Evolutionary conservation across 2,329 filamentous ascomycete species (phyloP).

Genomic region (Diaporthe capsici): DNA sequence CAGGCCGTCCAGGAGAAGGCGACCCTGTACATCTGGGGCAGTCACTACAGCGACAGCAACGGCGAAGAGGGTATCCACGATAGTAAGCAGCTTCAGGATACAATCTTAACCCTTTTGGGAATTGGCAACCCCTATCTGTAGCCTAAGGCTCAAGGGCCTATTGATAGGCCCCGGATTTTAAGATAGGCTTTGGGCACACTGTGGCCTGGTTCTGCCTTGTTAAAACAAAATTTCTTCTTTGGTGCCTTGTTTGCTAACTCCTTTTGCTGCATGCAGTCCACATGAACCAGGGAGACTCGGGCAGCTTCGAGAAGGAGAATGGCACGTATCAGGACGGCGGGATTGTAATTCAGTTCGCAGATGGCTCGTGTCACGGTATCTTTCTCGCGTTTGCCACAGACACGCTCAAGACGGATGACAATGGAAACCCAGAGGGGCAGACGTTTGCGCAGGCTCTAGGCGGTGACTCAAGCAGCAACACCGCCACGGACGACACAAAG

Average conservation of each 20-base stretch:
- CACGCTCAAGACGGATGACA: conserved; percentile 52
- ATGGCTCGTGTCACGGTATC: conserved; percentile 55
- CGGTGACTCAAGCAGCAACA: conserved; percentile 16
- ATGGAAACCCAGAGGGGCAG: conserved; percentile 43
- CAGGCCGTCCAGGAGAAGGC: conserved; percentile 53
- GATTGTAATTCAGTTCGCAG: conserved; percentile 52
- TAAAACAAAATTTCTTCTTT: too few relatives aligned
- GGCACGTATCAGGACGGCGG: conserved; percentile 54
- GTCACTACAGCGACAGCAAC: conserved; percentile 48
- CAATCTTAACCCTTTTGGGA: too few relatives aligned
- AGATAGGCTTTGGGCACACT: too few relatives aligned
- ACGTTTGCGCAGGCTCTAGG: conserved; percentile 43
- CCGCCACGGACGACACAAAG: conserved; percentile 9
- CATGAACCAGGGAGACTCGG: conserved; percentile 49
- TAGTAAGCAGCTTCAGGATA: conserved; percentile 41
- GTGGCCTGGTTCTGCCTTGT: too few relatives aligned
- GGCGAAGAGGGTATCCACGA: conserved; percentile 58
- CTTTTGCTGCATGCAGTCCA: conserved; percentile 45
- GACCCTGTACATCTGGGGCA: conserved; percentile 55
- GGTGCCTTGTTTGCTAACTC: too few relatives aligned
- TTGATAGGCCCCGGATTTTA: too few relatives aligned
- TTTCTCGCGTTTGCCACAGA: conserved; percentile 57
- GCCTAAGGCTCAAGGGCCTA: too few relatives aligned
- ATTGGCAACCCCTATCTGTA: too few relatives aligned
- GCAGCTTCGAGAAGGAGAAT: conserved; percentile 47